These are phyloP conservation scores for Xerocomellus dryophilus DNA, from an alignment of 768 basidiomycete species.

Conservation along the genomic window DNA sequence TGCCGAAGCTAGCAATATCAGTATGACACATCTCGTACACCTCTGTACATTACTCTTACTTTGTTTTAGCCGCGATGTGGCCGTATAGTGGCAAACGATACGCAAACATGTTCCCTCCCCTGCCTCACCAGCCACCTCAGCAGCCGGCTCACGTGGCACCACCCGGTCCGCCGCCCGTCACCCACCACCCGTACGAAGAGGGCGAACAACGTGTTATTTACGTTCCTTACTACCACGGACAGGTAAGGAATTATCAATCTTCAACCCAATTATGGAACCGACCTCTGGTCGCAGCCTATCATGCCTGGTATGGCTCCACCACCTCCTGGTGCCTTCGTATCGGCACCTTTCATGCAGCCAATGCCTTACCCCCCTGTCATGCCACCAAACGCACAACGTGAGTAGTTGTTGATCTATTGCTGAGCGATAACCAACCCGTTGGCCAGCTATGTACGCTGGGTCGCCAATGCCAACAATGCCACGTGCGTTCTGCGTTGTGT, in stretches of 20 bases:
- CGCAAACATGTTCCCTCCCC: slow-evolving; percentile 68
- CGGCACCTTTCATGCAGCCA: slow-evolving; percentile 76
- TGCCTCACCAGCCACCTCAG: slow-evolving; percentile 56
- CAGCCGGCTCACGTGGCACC: slow-evolving; percentile 66
- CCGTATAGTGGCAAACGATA: slow-evolving; percentile 89
- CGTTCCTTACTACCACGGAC: slow-evolving; percentile 79
- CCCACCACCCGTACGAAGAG: slow-evolving; percentile 78
- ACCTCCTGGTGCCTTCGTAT: slow-evolving; percentile 78
- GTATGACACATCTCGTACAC: slow-evolving; percentile 45
- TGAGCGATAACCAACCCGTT: slow-evolving; percentile 4
- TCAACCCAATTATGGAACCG: neutral
- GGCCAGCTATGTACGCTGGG: slow-evolving; percentile 72
- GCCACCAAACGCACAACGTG: slow-evolving; percentile 66
- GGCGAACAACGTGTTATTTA: slow-evolving; percentile 71
- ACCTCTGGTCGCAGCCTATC: slow-evolving; percentile 53
- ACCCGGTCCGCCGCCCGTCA: slow-evolving; percentile 64
- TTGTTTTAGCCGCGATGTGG: slow-evolving; percentile 65
- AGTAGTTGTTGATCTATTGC: neutral
- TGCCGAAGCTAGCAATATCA: slow-evolving; percentile 64
- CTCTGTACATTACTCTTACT: neutral
- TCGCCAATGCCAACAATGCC: slow-evolving; percentile 87
- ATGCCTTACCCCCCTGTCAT: slow-evolving; percentile 82
- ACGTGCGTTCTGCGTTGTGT: slow-evolving; percentile 48
- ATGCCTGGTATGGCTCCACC: slow-evolving; percentile 84
- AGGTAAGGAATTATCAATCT: slow-evolving; percentile 39